Percentiles rank a stretch among this genome's conserved stretches.
These are phyloP conservation scores for Hermanozyma aechmeae DNA, from an alignment of 805 yeast genomes.

Conservation along the genomic window DNA sequence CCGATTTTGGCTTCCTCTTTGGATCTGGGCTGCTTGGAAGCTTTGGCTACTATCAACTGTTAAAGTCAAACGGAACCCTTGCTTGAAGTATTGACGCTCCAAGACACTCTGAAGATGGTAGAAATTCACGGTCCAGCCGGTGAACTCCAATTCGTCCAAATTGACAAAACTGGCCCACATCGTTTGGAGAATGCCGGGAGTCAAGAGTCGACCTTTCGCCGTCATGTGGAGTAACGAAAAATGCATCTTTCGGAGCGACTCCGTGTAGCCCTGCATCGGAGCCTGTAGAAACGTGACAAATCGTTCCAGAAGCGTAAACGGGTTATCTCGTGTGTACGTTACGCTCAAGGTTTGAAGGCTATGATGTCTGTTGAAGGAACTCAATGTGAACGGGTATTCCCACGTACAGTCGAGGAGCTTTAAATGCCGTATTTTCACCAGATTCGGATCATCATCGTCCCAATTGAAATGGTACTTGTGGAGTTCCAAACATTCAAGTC, in stretches of 20 bases:
- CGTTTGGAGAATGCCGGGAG: conserved; percentile 7
- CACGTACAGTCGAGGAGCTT: conserved; percentile 39
- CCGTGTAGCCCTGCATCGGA: conserved; percentile 11
- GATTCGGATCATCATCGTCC: conserved; percentile 16
- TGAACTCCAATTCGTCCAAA: conserved; percentile 8
- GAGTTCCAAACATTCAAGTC: conserved; percentile 24
- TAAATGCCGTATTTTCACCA: too few species aligned
- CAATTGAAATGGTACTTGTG: conserved; percentile 35
- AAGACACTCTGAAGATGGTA: conserved; percentile 6
- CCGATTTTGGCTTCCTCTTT: too few species aligned
- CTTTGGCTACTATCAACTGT: too few species aligned
- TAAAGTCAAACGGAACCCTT: too few species aligned
- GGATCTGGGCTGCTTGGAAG: too few species aligned
- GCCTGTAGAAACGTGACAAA: conserved; percentile 19
- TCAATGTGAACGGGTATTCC: conserved; percentile 46
- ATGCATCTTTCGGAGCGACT: conserved; percentile 5
- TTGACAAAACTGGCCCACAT: conserved; percentile 8
- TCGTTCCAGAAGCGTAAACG: conserved; percentile 30
- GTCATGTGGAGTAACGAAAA: conserved; percentile 9
- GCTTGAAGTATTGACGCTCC: too few species aligned
- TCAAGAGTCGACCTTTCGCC: conserved; percentile 6
- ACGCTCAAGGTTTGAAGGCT: conserved; percentile 15
- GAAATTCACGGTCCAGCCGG: conserved; percentile 15
- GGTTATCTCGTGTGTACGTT: conserved; percentile 16
- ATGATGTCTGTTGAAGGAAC: conserved; percentile 20